Conservation (phyloP, 2,329 filamentous ascomycete species). For the Pseudogymnoascus sp. region DNA sequence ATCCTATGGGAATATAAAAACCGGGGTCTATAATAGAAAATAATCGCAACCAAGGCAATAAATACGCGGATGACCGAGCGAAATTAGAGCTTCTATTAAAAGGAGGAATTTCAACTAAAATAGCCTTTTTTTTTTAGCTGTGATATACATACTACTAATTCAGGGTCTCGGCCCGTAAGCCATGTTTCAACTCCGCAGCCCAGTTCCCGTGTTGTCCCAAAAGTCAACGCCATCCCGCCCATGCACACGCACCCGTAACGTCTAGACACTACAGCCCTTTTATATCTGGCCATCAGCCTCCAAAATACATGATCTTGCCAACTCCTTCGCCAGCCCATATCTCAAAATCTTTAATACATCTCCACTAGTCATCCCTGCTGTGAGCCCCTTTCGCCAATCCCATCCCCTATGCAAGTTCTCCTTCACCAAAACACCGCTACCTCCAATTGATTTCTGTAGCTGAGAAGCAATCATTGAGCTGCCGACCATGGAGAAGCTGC, state of each 20-base stretch:
- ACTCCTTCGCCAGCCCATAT: conserved; percentile 64
- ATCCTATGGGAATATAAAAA: background rate
- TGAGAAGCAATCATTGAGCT: conserved; percentile 62
- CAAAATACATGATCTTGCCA: conserved; percentile 61
- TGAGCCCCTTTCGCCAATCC: conserved; percentile 60
- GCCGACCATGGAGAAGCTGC: conserved; percentile 57
- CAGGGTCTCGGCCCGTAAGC: background rate
- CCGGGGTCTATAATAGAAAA: background rate
- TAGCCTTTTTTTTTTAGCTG: conserved; percentile 2
- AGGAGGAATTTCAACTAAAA: background rate
- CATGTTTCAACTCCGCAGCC: background rate
- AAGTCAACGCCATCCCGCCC: background rate
- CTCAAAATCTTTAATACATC: conserved; percentile 69
- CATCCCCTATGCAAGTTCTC: conserved; percentile 53
- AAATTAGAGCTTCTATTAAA: conserved; percentile 2
- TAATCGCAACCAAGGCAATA: background rate
- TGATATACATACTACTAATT: conserved; percentile 1
- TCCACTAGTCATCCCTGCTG: conserved; percentile 49
- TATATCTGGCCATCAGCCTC: conserved; percentile 45
- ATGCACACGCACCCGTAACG: background rate
- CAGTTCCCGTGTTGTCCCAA: background rate
- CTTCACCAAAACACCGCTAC: conserved; percentile 40
- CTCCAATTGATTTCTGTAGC: conserved; percentile 51
- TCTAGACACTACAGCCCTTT: conserved; percentile 12
- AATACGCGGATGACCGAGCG: background rate